Base-by-base conservation (phyloP, 345 rosid genomes). In the Moringa oleifera region DNA sequence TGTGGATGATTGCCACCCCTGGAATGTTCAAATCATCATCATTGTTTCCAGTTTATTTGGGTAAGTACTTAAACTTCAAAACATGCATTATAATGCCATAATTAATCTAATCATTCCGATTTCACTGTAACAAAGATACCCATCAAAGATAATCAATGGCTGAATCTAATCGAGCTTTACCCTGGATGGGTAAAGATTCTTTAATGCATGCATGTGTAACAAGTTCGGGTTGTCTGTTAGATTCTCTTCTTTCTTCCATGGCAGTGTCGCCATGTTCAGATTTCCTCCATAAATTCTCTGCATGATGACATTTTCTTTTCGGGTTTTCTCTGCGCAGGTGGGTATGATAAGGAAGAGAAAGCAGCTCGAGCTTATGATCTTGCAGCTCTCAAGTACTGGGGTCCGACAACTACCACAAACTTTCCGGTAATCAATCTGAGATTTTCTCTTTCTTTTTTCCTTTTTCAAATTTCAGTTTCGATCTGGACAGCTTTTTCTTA, bases 321-420 rank as follows among this genome's bases (percentile, higher is more conserved):
- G 25, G 51, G 54, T 69, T 47, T 41, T 41, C 12, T 41, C 6
- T 41, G 47, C 12, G 17, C 49, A 89, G 98, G 98, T 76, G 98
- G 98, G 21, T 92, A 92, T 77, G 98, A 92, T 75, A 89, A 83
- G 64, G 98, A 92, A 70, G 97, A 92, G 24, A 92, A 84, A 71
- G 95, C 98, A 58, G 95, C 98, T 10, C 76, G 95, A 78, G 96
- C 98, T 69, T 92, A 92, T 28, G 98, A 92, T 69, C 93, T 92
- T 52, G 98, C 98, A 19, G 98, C 96, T 71, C 96, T 92, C 66
- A 92, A 92, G 79, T 92, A 89, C 75, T 92, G 98, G 97, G 98
- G 97, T 78, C 88, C 91, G 53, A 79, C 88, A 60, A 89, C 98
- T 0, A 89, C 97, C 16, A 92, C 94, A 13, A 92, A 92, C 68